Evolutionary conservation across 495 filamentous ascomycete genomes (phyloP), one percentile per base, ranked within the genome.

Genomic region (Penicillium bialowiezense): DNA sequence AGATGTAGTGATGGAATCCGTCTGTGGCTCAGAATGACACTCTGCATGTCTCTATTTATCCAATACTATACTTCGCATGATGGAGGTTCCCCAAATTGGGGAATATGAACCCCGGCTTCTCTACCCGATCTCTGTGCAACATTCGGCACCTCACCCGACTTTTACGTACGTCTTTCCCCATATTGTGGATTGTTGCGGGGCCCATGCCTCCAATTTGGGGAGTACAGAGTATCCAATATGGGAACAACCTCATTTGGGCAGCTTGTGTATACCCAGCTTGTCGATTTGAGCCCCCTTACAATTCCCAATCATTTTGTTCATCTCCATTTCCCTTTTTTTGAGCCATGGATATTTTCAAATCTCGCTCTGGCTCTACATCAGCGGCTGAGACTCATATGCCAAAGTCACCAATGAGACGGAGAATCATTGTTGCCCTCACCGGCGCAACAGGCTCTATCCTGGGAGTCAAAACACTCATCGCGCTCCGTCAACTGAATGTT

Each of bases 381-480:
- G 12, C 14, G 12, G 0, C 37, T 12, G 37, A 32, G 9, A 35
- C 12, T 12, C 15, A 35, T 8, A 15, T 28, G 15, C 29, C 20
- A 24, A 2, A 18, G 7, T 18, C 26, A 7, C 29, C 21, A 8
- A 36, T 45, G 48, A 41, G 64, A 13, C 53, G 56, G 9, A 51
- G 19, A 63, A 72, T 75, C 42, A 61, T 75, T 14, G 62, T 75
- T 7, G 72, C 61, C 14, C 69, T 73, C 58, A 75, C 69, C 3
- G 72, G 70, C 3, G 70, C 70, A 5, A 75, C 69, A 0, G 72
- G 70, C 1, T 58, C 70, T 5, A 50, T 68, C 2, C 54, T 72
- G 13, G 69, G 67, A 0, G 70, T 72, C 38, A 71, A 62, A 33
- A 26, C 64, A 0, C 63, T 75, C 19, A 52, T 64, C 4, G 63